phyloP scores from a whole-genome alignment of 2,329 filamentous ascomycete species.

The Verticillium isaacii region DNA sequence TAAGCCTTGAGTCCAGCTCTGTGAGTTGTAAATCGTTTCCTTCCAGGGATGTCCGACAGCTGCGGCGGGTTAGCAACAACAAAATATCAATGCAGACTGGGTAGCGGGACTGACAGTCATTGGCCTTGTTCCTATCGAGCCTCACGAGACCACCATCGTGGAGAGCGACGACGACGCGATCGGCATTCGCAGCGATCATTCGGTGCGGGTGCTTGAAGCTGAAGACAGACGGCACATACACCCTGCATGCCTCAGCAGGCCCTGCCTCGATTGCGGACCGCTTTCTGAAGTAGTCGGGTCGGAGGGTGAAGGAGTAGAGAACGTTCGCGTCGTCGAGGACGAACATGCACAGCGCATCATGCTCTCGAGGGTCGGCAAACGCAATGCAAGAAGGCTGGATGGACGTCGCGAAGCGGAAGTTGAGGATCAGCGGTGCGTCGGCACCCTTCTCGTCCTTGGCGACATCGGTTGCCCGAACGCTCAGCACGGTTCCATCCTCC shows the following conservation, averaged over 20 bases:
- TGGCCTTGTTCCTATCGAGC: constrained; percentile 54
- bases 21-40: constrained; percentile 69
- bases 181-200: constrained; percentile 66
- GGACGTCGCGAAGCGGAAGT: constrained; percentile 69
- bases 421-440: constrained; percentile 71
- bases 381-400: constrained; percentile 77
- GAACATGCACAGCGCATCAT: constrained; percentile 74
- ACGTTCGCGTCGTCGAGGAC: constrained; percentile 74
- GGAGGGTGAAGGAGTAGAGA: constrained; percentile 78
- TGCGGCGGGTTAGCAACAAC: constrained; percentile 17
- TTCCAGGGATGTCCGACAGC: constrained; percentile 49
- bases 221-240: constrained; percentile 67
- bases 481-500: constrained; percentile 73
- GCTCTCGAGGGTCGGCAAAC: constrained; percentile 73
- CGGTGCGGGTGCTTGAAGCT: constrained; percentile 76
- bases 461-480: constrained; percentile 78
- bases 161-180: constrained; percentile 75
- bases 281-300: constrained; percentile 75
- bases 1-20: constrained; percentile 65
- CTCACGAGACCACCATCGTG: constrained; percentile 73
- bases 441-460: constrained; percentile 60
- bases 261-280: constrained; percentile 65
- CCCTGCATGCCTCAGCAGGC: constrained; percentile 72
- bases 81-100: background rate
- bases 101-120: constrained; percentile 36